Conservation (phyloP, 768 basidiomycete genomes). For the Mycena olivaceomarginata region DNA sequence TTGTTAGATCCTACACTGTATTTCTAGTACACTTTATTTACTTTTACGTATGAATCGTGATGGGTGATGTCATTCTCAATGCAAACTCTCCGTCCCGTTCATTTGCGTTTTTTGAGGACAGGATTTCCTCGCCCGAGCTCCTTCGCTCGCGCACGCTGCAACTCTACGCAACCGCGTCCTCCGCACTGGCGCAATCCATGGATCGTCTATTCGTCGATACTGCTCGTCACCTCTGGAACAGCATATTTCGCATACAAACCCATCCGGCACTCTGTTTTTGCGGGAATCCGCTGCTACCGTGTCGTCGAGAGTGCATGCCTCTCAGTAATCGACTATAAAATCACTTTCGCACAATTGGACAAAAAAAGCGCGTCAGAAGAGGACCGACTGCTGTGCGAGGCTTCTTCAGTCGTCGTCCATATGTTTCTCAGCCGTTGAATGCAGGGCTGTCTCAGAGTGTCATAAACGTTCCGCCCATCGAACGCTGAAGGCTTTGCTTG, state of each 20-base stretch:
- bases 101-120: background rate
- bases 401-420: background rate
- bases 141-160: conserved; percentile 8
- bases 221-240: conserved; percentile 59
- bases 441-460: conserved; percentile 80
- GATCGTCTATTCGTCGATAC: conserved; percentile 61
- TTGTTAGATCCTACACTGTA: conserved; percentile 20
- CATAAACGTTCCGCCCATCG: conserved; percentile 88
- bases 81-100: conserved; percentile 11
- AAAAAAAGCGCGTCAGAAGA: conserved; percentile 60
- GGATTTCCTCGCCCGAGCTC: conserved; percentile 8
- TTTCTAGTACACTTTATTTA: conserved; percentile 11
- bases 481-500: conserved; percentile 88
- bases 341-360: conserved; percentile 75
- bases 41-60: background rate
- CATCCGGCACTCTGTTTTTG: conserved; percentile 85
- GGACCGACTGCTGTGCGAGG: conserved; percentile 56
- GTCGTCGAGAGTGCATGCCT: conserved; percentile 83
- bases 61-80: conserved; percentile 9
- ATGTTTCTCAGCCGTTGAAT: too few relatives aligned
- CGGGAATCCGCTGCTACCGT: conserved; percentile 85
- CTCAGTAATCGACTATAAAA: conserved; percentile 84
- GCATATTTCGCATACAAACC: conserved; percentile 79
- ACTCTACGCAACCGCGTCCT: conserved; percentile 5
- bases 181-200: conserved; percentile 48